Evolutionary conservation across 441 rosid genomes (phyloP), one percentile per base, ranked within the genome.

Genomic region (Hypseocharis bilobata): DNA sequence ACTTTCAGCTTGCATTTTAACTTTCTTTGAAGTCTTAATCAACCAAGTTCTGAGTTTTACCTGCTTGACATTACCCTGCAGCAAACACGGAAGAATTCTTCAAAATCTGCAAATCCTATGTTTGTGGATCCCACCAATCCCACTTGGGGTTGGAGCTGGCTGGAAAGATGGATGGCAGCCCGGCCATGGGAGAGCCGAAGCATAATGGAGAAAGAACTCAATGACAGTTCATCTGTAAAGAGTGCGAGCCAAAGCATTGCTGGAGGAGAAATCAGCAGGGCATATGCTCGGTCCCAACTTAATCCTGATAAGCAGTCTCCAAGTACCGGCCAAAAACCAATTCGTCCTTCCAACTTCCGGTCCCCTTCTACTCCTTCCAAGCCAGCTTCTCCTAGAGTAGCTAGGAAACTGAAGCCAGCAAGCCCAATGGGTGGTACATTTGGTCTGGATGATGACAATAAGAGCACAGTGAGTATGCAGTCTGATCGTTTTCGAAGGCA

Each of bases 131-230:
- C 79, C 19, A 83, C 67, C 68, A 83, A 84, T 68, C 89, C 84
- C 20, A 69, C 82, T 3, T 86, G 92, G 92, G 92, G 92, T 66
- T 86, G 92, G 89, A 80, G 86, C 74, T 83, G 85, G 85, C 74
- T 82, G 40, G 92, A 86, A 63, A 77, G 89, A 57, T 84, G 92
- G 98, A 86, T 85, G 86, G 88, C 96, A 64, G 84, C 92, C 3
- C 84, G 83, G 71, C 89, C 96, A 71, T 86, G 96, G 91, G 96
- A 92, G 68, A 76, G 72, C 74, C 74, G 76, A 14, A 75, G 78
- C 68, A 60, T 42, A 45, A 64, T 80, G 2, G 86, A 84, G 62
- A 87, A 85, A 76, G 96, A 78, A 63, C 67, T 56, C 60, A 71
- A 72, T 8, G 84, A 82, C 64, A 78, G 64, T 11, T 77, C 84